These are phyloP conservation scores for Vitis cinerea DNA, from an alignment of 164 flowering plant genomes.

Conservation along the genomic window DNA sequence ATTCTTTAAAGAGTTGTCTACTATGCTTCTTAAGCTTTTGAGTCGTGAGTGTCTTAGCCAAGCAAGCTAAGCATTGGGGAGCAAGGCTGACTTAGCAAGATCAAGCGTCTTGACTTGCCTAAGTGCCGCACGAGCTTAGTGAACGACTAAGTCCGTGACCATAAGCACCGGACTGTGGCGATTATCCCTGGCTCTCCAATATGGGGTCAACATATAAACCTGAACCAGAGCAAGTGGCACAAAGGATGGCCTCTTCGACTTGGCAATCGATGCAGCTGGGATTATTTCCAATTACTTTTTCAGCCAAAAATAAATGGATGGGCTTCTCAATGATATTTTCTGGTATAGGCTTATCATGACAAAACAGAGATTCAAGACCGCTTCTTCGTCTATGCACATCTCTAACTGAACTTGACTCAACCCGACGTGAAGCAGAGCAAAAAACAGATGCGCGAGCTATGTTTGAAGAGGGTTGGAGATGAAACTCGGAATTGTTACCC, in stretches of 20 bases:
- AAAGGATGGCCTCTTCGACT: slow-evolving; percentile 84
- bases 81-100: too few relatives aligned
- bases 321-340: slow-evolving; percentile 94
- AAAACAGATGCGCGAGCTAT: too few relatives aligned
- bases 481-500: too few relatives aligned
- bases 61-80: too few relatives aligned
- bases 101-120: too few relatives aligned
- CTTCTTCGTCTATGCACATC: slow-evolving; percentile 51
- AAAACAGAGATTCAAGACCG: slow-evolving; percentile 68
- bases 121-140: too few relatives aligned
- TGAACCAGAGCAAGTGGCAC: slow-evolving; percentile 81
- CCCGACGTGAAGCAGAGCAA: too few relatives aligned
- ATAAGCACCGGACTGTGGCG: slow-evolving; percentile 91
- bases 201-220: slow-evolving; percentile 93
- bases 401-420: slow-evolving; percentile 26
- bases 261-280: slow-evolving; percentile 61
- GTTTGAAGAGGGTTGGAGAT: too few relatives aligned
- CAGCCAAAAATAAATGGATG: slow-evolving; percentile 60
- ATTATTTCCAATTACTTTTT: slow-evolving; percentile 65
- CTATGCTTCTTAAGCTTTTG: too few relatives aligned
- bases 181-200: slow-evolving; percentile 94
- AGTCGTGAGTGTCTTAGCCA: too few relatives aligned
- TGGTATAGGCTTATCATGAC: slow-evolving; percentile 84
- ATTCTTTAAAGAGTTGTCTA: too few relatives aligned
- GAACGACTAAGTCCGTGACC: too few relatives aligned